Conservation (phyloP, 192 early-diverging fungal genomes). For the Coemansia sp. region DNA sequence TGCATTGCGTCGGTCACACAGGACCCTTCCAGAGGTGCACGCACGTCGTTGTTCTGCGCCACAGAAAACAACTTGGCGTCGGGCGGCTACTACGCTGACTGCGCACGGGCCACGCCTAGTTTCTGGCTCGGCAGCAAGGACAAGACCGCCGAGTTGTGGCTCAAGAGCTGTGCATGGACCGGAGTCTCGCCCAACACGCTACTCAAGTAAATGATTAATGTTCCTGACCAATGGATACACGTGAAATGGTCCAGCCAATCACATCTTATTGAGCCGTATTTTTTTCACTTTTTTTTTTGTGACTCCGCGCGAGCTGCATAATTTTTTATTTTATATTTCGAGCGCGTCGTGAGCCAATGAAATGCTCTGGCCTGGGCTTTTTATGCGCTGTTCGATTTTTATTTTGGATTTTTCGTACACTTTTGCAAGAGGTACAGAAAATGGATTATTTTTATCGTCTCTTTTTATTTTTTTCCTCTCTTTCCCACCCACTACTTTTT, state of each 20-base stretch:
- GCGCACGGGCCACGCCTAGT: slow-evolving; percentile 27
- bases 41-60: slow-evolving; percentile 49
- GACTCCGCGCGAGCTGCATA: background rate
- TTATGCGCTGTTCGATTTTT: slow-evolving; percentile 38
- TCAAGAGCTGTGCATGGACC: slow-evolving; percentile 48
- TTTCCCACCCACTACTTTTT: slow-evolving; percentile 1
- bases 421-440: background rate
- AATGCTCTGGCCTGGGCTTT: slow-evolving; percentile 12
- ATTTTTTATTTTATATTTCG: background rate
- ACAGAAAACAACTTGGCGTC: slow-evolving; percentile 29
- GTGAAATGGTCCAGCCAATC: background rate
- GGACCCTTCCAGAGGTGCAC: slow-evolving; percentile 36
- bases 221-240: background rate
- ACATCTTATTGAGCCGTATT: background rate
- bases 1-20: slow-evolving; percentile 42
- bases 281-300: background rate
- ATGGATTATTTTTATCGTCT: background rate
- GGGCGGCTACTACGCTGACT: slow-evolving; percentile 51
- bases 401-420: slow-evolving; percentile 1
- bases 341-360: slow-evolving; percentile 15
- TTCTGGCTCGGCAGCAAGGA: slow-evolving; percentile 29
- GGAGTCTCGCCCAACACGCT: slow-evolving; percentile 31
- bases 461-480: background rate
- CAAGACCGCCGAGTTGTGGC: slow-evolving; percentile 38
- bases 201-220: background rate